These are phyloP conservation scores for Conticribra guillardii DNA, from an alignment of 108 stramenopile species.

Conservation along the genomic window DNA sequence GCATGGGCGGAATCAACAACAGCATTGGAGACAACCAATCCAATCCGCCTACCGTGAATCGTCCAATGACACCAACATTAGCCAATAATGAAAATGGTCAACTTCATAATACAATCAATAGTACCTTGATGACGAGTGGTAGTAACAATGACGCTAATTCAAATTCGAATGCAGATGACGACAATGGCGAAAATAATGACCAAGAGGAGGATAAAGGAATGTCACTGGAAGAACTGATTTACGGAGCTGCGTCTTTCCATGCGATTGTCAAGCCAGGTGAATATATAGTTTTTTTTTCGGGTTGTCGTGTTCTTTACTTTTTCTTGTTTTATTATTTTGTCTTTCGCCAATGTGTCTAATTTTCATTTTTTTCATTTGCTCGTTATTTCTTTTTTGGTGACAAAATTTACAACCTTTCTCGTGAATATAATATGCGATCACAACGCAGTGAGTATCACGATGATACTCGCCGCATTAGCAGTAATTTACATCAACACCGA, in stretches of 20 bases:
- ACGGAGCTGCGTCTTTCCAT: constrained; percentile 71
- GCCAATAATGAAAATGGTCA: too few relatives aligned
- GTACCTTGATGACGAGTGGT: too few relatives aligned
- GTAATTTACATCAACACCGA: constrained; percentile 72
- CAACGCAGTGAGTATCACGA: constrained; percentile 68
- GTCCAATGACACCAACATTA: too few relatives aligned
- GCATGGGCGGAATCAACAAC: background rate
- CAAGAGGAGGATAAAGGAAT: constrained; percentile 30
- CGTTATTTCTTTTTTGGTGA: too few relatives aligned
- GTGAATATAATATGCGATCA: too few relatives aligned
- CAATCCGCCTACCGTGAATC: background rate
- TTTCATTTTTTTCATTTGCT: too few relatives aligned
- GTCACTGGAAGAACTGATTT: constrained; percentile 75
- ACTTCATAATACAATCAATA: too few relatives aligned
- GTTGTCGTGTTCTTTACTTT: too few relatives aligned
- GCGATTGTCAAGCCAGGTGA: constrained; percentile 66
- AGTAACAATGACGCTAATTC: background rate
- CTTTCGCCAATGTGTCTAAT: too few relatives aligned
- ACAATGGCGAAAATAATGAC: constrained; percentile 1
- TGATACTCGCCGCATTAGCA: constrained; percentile 75
- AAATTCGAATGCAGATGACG: background rate
- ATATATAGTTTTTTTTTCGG: too few relatives aligned
- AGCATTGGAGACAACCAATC: background rate
- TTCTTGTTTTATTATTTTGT: too few relatives aligned
- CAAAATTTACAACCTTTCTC: too few relatives aligned